Evolutionary conservation across 352 stramenopile species (phyloP).

Genomic region (Thraustochytrium striatum): DNA sequence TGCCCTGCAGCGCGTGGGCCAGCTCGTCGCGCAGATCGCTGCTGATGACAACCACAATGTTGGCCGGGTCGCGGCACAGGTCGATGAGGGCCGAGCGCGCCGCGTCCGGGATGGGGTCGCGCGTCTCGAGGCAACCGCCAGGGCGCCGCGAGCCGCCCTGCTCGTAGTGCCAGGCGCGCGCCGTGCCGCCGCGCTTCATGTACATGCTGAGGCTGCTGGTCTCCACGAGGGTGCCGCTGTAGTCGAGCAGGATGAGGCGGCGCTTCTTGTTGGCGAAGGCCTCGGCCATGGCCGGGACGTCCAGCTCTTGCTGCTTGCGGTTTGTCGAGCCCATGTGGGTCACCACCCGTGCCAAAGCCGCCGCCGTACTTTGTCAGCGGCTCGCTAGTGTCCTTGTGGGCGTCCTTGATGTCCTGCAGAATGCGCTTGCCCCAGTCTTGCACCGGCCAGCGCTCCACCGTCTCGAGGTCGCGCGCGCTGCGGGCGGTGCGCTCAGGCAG

Average conservation of each 20-base stretch:
- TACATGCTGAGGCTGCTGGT: slow-evolving; percentile 55
- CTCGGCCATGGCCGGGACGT: slow-evolving; percentile 78
- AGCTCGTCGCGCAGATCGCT: slow-evolving; percentile 46
- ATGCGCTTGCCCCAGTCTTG: slow-evolving; percentile 94
- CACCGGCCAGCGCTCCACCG: slow-evolving; percentile 88
- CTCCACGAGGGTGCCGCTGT: slow-evolving; percentile 90
- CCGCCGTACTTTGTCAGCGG: slow-evolving; percentile 44
- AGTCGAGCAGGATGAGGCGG: slow-evolving; percentile 94
- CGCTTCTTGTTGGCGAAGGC: slow-evolving; percentile 76
- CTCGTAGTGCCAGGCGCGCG: slow-evolving; percentile 44
- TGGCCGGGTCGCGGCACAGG: slow-evolving; percentile 71
- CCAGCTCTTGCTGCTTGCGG: slow-evolving; percentile 83
- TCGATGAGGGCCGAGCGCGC: slow-evolving; percentile 70
- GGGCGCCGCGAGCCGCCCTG: slow-evolving; percentile 45
- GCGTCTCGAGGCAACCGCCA: slow-evolving; percentile 53
- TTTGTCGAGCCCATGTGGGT: slow-evolving; percentile 88
- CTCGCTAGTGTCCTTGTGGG: slow-evolving; percentile 78
- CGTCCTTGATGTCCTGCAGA: slow-evolving; percentile 94
- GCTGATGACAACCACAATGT: slow-evolving; percentile 89
- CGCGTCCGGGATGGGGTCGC: slow-evolving; percentile 78
- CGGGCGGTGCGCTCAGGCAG: slow-evolving; percentile 61
- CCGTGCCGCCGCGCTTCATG: slow-evolving; percentile 23
- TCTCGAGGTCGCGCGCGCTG: slow-evolving; percentile 73
- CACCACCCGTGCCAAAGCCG: slow-evolving; percentile 42
- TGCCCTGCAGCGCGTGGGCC: slow-evolving; percentile 72